Conservation (phyloP, 805 yeast genomes). For the Monosporozyma unispora region DNA sequence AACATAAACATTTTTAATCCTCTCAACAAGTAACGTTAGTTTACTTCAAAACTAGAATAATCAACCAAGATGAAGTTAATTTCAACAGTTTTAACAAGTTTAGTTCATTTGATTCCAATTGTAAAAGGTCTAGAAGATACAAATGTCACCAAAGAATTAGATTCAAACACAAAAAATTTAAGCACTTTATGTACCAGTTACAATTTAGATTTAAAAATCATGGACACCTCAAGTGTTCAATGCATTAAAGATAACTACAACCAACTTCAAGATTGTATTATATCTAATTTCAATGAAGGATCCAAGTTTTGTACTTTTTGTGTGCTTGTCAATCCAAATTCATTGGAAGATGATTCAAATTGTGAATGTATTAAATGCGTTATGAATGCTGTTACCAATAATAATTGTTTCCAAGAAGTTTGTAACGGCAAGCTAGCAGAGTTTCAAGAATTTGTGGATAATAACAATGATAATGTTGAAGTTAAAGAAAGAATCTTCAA, state of each 20-base stretch:
- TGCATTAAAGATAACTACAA: neutral
- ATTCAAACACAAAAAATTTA: neutral
- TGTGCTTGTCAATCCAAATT: constrained; percentile 8
- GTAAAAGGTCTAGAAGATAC: neutral
- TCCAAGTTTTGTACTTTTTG: constrained; percentile 12
- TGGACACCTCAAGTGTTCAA: neutral
- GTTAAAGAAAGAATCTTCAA: neutral
- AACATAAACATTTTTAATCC: neutral
- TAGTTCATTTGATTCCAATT: neutral
- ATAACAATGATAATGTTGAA: neutral
- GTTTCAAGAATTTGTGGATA: neutral
- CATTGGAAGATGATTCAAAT: constrained; percentile 10
- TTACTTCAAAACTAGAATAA: neutral
- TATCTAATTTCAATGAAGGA: neutral
- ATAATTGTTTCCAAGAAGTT: constrained; percentile 10
- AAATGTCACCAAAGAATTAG: neutral
- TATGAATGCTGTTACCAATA: constrained; percentile 5
- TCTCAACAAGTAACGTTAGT: too few species aligned
- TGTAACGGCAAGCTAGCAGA: constrained; percentile 7
- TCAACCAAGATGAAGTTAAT: neutral
- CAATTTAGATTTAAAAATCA: neutral
- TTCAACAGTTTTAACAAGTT: neutral
- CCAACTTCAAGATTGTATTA: neutral
- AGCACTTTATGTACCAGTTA: neutral
- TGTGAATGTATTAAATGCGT: constrained; percentile 19